phyloP scores from a whole-genome alignment of 306 rosid genomes.

The Luffa acutangula region DNA sequence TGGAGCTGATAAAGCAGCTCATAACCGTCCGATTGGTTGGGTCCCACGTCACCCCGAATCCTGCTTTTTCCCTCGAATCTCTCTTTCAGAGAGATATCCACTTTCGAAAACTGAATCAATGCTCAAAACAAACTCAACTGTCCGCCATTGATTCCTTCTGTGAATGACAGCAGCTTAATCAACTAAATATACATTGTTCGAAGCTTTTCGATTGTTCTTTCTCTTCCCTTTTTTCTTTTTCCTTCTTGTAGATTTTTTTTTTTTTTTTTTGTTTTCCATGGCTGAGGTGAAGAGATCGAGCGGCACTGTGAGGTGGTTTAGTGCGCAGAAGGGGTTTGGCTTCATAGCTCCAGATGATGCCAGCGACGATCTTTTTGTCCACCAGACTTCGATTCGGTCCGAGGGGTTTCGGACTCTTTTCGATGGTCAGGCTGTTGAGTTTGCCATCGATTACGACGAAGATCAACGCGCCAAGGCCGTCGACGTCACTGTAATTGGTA shows the following conservation, averaged over 20 bases:
- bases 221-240: background rate
- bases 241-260: background rate
- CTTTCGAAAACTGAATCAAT: background rate
- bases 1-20: background rate
- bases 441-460: slow-evolving; percentile 31
- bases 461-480: slow-evolving; percentile 61
- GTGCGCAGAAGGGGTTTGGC: slow-evolving; percentile 66
- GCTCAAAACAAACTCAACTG: background rate
- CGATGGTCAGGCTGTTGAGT: slow-evolving; percentile 57
- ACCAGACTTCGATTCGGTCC: slow-evolving; percentile 68
- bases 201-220: background rate
- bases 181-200: background rate
- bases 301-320: slow-evolving; percentile 83
- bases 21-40: background rate
- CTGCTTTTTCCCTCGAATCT: background rate
- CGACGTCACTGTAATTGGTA: slow-evolving; percentile 30
- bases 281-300: slow-evolving; percentile 33
- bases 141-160: slow-evolving; percentile 6
- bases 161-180: background rate
- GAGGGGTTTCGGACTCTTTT: slow-evolving; percentile 56
- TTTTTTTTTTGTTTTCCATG: slow-evolving; percentile 29
- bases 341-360: slow-evolving; percentile 62
- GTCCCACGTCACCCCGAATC: background rate
- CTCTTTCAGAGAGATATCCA: background rate
- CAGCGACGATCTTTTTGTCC: slow-evolving; percentile 66